Conservation (phyloP, 306 rosid species). For the Lathyrus aphaca region DNA sequence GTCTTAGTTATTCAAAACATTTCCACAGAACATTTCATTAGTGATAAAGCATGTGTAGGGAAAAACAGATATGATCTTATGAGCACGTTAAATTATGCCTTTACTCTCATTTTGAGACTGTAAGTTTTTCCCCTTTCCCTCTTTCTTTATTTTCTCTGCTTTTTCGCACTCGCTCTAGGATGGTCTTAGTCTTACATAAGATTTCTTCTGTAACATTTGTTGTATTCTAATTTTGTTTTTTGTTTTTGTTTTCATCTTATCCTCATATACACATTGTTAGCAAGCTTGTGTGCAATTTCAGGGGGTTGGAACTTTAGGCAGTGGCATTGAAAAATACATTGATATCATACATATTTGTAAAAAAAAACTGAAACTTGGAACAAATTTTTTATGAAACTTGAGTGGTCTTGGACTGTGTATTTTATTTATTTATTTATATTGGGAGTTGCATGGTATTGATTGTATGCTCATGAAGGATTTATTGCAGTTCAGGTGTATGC, state of each 20-base stretch:
- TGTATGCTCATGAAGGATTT: neutral
- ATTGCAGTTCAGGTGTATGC: neutral
- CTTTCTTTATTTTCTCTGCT: neutral
- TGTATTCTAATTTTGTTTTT: slow-evolving; percentile 30
- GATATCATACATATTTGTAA: neutral
- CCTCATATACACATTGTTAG: neutral
- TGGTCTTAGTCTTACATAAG: slow-evolving; percentile 30
- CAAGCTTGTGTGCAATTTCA: neutral
- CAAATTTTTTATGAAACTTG: neutral
- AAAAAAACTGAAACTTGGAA: neutral
- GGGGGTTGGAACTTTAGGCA: neutral
- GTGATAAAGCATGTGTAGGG: slow-evolving; percentile 30
- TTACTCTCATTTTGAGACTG: slow-evolving; percentile 30
- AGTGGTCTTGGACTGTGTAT: neutral
- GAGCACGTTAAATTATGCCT: slow-evolving; percentile 36
- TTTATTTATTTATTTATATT: neutral
- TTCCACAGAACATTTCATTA: slow-evolving; percentile 31
- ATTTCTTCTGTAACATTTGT: slow-evolving; percentile 44
- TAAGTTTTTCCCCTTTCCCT: neutral
- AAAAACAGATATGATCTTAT: slow-evolving; percentile 23
- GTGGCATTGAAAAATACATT: neutral
- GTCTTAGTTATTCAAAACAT: slow-evolving; percentile 29
- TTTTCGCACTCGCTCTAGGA: neutral
- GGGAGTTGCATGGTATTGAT: no score
- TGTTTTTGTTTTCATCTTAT: slow-evolving; percentile 20